Base-by-base conservation (phyloP, 768 basidiomycete species). In the Vararia minispora region DNA sequence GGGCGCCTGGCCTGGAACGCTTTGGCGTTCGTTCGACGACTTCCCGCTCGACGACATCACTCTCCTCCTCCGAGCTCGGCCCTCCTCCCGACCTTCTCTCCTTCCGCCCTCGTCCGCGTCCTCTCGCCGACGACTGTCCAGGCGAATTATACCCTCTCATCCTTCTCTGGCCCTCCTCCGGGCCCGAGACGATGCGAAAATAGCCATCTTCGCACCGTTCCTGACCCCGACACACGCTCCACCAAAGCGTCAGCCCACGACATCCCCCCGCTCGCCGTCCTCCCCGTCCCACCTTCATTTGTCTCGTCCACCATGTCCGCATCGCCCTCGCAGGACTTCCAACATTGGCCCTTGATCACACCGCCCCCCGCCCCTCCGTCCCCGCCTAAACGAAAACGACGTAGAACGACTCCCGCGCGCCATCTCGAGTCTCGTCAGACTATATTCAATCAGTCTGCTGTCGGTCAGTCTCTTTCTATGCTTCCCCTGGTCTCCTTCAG, bases 331-430 rank as follows among this genome's bases (percentile, higher is more conserved):
- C 43, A 58, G 48, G 51, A 58, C 40, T 52, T 46, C 32, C 68
- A 61, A 35, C n/a, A n/a, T n/a, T 71, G 69, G 70, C 74, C 74
- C 25, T 44, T 42, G 9, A 59, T 53, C 53, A 75, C 72, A 0
- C 39, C 59, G 11, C 23, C 49, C 10, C 53, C 43, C 30, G 24
- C 58, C n/a, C 52, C 59, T 43, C 43, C 52, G 44, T 39, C 52
- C 22, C 32, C 42, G 33, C 29, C 44, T 42, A 59, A 58, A 55
- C 61, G 61, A 48, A 59, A 59, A 44, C 50, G 48, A 40, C 45
- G 29, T 17, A 27, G 13, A 33, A 40, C 32, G 37, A 26, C 14
- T n/a, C n/a, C n/a, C 43, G 45, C 22, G 44, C 8, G 33, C 20
- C 31, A 33, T 20, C 38, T 44, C 10, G 43, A 52, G 10, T 24